phyloP scores from a whole-genome alignment of 345 rosid species.

The Eucalyptus pumila region DNA sequence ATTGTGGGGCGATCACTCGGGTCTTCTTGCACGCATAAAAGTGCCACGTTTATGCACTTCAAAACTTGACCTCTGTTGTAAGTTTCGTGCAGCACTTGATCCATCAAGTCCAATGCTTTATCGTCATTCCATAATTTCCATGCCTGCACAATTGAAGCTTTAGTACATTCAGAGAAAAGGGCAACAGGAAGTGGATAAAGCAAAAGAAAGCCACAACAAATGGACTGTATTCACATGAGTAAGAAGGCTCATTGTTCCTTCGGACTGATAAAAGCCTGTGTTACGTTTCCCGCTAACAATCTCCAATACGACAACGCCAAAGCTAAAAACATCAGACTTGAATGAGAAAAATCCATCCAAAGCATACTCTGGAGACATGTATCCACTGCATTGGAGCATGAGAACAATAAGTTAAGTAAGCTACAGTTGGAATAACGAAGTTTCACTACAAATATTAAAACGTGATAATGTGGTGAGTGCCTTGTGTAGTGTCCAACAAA shows the following conservation, averaged over 20 bases:
- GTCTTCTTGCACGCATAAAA: slow-evolving; percentile 49
- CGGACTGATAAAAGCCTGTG: slow-evolving; percentile 8
- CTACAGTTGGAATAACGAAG: too few species aligned
- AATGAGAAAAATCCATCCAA: slow-evolving; percentile 44
- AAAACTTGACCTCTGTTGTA: slow-evolving; percentile 2
- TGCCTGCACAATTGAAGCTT: slow-evolving; percentile 7
- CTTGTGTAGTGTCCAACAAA: too few species aligned
- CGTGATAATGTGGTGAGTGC: too few species aligned
- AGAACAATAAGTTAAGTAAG: too few species aligned
- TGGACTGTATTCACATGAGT: slow-evolving; percentile 26
- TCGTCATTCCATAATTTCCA: slow-evolving; percentile 41
- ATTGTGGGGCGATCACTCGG: slow-evolving; percentile 42
- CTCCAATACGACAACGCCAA: slow-evolving; percentile 49
- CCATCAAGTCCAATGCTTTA: slow-evolving; percentile 21
- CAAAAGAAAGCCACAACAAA: neutral
- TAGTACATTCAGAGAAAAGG: neutral
- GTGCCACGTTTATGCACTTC: slow-evolving; percentile 39
- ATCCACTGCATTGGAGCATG: slow-evolving; percentile 3
- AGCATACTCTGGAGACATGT: slow-evolving; percentile 69
- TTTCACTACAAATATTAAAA: too few species aligned
- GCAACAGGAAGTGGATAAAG: neutral
- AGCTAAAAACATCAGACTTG: slow-evolving; percentile 56
- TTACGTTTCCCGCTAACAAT: slow-evolving; percentile 37
- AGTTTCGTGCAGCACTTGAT: slow-evolving; percentile 6
- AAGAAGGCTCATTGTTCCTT: slow-evolving; percentile 22